phyloP scores from a whole-genome alignment of 2,329 filamentous ascomycete genomes.

The Nemania sp. region DNA sequence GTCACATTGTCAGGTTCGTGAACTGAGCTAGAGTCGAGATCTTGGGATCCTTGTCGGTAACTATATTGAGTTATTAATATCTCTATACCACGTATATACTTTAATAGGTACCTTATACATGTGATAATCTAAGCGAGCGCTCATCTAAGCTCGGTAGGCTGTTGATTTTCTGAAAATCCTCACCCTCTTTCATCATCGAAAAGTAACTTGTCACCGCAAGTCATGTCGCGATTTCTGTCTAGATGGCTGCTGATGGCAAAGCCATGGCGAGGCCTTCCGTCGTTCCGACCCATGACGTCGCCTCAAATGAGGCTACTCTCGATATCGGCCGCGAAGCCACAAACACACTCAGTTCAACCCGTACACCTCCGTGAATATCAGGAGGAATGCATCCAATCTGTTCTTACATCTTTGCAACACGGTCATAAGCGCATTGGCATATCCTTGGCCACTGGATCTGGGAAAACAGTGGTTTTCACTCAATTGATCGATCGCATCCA shows the following conservation, averaged over 20 bases:
- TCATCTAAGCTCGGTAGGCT: too few species aligned
- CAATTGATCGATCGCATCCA: conserved; percentile 83
- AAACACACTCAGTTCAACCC: conserved; percentile 17
- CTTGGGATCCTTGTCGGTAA: too few species aligned
- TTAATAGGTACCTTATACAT: too few species aligned
- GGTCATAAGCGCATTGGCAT: conserved; percentile 82
- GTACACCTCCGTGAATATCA: conserved; percentile 81
- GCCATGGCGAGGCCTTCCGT: conserved; percentile 12
- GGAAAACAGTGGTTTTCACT: conserved; percentile 96
- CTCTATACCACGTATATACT: too few species aligned
- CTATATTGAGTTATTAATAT: too few species aligned
- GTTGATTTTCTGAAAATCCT: too few species aligned
- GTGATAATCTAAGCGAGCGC: too few species aligned
- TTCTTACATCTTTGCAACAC: conserved; percentile 68
- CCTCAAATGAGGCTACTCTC: conserved; percentile 18
- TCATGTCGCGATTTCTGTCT: conserved; percentile 35
- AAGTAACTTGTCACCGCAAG: background rate
- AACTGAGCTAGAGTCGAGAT: too few species aligned
- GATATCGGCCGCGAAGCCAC: conserved; percentile 10
- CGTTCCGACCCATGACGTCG: conserved; percentile 6
- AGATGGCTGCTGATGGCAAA: conserved; percentile 30
- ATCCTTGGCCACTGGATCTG: conserved; percentile 84
- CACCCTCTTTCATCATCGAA: background rate
- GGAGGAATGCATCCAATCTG: conserved; percentile 86
- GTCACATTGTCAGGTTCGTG: too few species aligned